A percentile compares a stretch with the other conserved stretches of the same genome.
These are phyloP conservation scores for Rhizomucor miehei DNA, from an alignment of 371 early-diverging fungal species.

Conservation along the genomic window DNA sequence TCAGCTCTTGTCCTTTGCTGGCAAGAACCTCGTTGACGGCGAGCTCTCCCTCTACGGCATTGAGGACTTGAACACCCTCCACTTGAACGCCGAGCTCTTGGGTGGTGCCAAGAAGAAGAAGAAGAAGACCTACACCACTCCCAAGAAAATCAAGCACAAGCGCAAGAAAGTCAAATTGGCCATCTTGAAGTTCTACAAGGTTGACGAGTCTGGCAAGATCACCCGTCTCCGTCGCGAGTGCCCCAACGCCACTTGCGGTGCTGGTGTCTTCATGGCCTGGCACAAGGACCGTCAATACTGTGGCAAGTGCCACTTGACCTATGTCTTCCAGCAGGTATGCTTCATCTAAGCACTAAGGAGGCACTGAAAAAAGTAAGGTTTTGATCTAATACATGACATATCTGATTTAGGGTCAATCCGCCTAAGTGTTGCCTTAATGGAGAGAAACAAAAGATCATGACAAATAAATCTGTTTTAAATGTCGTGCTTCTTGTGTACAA, in stretches of 20 bases:
- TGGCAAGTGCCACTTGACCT: conserved; percentile 68
- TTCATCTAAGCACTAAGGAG: not conserved
- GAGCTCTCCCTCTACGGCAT: conserved; percentile 79
- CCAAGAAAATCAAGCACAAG: conserved; percentile 99
- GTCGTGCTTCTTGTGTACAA: no score
- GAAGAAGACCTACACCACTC: conserved; percentile 99
- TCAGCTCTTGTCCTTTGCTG: conserved; percentile 93
- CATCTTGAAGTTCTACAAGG: conserved; percentile 97
- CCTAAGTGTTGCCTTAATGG: conserved; percentile 1
- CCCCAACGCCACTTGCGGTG: conserved; percentile 93
- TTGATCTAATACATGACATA: not conserved
- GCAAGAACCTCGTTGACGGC: conserved; percentile 88
- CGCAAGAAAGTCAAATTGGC: conserved; percentile 97
- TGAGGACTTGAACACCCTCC: conserved; percentile 89
- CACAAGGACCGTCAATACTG: conserved; percentile 97
- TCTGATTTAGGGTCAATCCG: not conserved
- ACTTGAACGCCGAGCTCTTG: conserved; percentile 71
- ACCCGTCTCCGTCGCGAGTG: conserved; percentile 97
- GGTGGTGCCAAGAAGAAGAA: conserved; percentile 98
- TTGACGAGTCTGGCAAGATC: conserved; percentile 95
- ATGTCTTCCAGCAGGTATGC: conserved; percentile 49
- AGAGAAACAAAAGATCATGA: no score
- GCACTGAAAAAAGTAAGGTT: not conserved
- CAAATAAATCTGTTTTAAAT: no score
- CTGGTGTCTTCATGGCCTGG: conserved; percentile 99